phyloP scores from a whole-genome alignment of 345 rosid genomes.

The Nephelium lappaceum region DNA sequence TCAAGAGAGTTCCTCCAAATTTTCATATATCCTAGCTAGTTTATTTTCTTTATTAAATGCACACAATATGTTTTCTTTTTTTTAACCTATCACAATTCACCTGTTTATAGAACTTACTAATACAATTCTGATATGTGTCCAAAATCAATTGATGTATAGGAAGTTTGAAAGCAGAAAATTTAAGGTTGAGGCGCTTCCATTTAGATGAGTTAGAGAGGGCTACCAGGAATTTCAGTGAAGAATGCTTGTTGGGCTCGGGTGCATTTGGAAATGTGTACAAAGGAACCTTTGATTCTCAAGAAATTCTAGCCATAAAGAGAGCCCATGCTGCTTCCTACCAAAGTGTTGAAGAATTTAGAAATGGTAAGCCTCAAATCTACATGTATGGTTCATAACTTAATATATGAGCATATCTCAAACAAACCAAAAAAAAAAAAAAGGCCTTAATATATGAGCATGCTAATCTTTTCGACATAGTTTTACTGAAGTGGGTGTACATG shows the following conservation, averaged over 20 bases:
- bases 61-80: too few relatives aligned
- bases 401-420: too few relatives aligned
- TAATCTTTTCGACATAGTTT: too few relatives aligned
- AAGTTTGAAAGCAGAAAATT: slow-evolving; percentile 35
- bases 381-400: neutral
- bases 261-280: slow-evolving; percentile 58
- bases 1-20: too few relatives aligned
- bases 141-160: slow-evolving; percentile 21
- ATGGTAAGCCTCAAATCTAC: slow-evolving; percentile 39
- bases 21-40: too few relatives aligned
- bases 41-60: too few relatives aligned
- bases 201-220: slow-evolving; percentile 48
- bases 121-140: neutral
- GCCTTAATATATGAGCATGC: too few relatives aligned
- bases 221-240: slow-evolving; percentile 49
- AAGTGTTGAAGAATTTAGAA: slow-evolving; percentile 56
- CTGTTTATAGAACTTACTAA: too few relatives aligned
- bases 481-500: too few relatives aligned
- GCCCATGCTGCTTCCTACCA: slow-evolving; percentile 54
- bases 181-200: slow-evolving; percentile 45
- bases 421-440: too few relatives aligned
- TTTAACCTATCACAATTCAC: too few relatives aligned
- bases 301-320: slow-evolving; percentile 57
- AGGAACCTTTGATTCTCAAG: slow-evolving; percentile 45
- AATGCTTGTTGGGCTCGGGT: slow-evolving; percentile 56